A percentile compares a stretch with the other conserved stretches of the same genome.
phyloP scores from a whole-genome alignment of 2,329 filamentous ascomycete species.

The Boeremia lycopersici region DNA sequence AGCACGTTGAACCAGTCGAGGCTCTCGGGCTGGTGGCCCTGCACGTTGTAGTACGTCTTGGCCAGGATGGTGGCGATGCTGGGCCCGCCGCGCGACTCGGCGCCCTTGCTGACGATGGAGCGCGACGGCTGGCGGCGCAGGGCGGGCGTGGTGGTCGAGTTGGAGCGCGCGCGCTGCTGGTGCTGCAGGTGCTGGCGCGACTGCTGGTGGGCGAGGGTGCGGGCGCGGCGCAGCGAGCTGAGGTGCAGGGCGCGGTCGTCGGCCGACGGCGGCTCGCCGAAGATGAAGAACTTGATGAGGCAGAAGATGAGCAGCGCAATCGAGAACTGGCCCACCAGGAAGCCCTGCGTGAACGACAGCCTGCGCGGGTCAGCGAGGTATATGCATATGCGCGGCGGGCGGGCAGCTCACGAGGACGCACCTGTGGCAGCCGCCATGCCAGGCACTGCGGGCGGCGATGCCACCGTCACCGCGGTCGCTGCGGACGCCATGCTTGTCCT shows the following conservation, averaged over 20 bases:
- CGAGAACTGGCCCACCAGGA: conserved; percentile 90
- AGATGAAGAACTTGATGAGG: conserved; percentile 99
- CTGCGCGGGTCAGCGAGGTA: conserved; percentile 55
- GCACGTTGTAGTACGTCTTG: conserved; percentile 97
- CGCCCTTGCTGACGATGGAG: conserved; percentile 53
- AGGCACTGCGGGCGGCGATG: no score
- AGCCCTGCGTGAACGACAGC: conserved; percentile 89
- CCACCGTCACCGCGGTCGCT: no score
- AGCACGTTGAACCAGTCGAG: conserved; percentile 99
- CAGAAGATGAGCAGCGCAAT: conserved; percentile 88
- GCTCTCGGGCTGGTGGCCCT: conserved; percentile 94
- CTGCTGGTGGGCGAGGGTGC: conserved; percentile 71
- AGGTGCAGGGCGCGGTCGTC: conserved; percentile 78
- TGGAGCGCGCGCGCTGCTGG: conserved; percentile 41
- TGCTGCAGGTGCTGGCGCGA: conserved; percentile 37
- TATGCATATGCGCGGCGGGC: no score
- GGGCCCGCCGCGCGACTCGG: conserved; percentile 61
- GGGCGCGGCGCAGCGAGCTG: conserved; percentile 74
- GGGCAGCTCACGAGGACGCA: conserved; percentile 23
- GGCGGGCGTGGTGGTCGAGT: conserved; percentile 36
- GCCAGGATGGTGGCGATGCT: conserved; percentile 93
- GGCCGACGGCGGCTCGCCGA: conserved; percentile 86
- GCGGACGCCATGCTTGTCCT: no score
- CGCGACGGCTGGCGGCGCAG: conserved; percentile 47
- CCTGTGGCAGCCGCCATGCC: not conserved